Base-by-base conservation (phyloP, 2,329 filamentous ascomycete genomes). In the Colletotrichum viniferum region DNA sequence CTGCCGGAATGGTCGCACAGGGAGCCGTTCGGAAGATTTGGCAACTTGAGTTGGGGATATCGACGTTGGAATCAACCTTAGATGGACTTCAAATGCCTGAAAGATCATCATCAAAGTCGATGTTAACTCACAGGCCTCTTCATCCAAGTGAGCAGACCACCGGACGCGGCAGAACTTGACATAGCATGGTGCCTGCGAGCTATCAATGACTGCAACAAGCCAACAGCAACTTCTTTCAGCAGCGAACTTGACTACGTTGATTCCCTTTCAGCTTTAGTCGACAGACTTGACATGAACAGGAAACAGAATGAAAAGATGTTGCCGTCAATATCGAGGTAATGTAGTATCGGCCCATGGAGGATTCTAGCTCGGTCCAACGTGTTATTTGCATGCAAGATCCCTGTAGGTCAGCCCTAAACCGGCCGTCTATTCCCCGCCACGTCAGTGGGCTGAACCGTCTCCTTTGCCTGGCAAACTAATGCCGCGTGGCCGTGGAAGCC, bases 351-450 rank as follows among this genome's bases (percentile, higher is more conserved):
- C 43, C 10, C 43, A 52, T 21, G 36, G n/a, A 48, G n/a, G 18
- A 48, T 48, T 48, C 43, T 48, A 48, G n/a, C n/a, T 52, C 10
- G 10, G n/a, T 52, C 43, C 43, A 52, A 52, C 10, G 43, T 52
- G n/a, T 4, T 12, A 24, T 60, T 12, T 13, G 30, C 56, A 73
- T 63, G 56, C 43, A 43, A 56, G 6, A 73, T 43, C 71, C 56
- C 55, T 69, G 65, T 32, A 38, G 7, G 21, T 55, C 71, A 69
- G 65, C 65, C 70, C 56, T 73, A 63, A 55, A 28, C n/a, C 5
- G 21, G 36, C 28, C 73, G 12, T 64, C 77, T 75, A 80, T 32
- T 21, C 80, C 18, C 78, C 75, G 70, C 81, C 79, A 26, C 82
- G 80, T 13, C 77, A 65, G 62, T 65, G 4, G 10, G 6, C 36